Conservation (phyloP, 2,329 filamentous ascomycete genomes). For the Tolypocladium amazonense region DNA sequence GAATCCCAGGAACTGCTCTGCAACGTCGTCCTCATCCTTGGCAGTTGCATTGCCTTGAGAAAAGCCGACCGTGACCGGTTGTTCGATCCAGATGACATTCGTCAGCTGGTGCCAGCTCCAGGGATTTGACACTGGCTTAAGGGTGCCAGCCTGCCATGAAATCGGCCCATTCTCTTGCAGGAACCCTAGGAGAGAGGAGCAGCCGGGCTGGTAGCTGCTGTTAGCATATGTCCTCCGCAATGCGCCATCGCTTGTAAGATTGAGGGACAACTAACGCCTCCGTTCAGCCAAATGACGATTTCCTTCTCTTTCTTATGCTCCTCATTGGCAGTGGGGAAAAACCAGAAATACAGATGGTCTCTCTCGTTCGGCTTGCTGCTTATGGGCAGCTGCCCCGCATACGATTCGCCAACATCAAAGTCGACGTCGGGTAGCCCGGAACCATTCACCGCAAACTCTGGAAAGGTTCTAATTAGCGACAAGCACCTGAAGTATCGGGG, state of each 20-base stretch:
- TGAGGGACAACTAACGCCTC: slow-evolving; percentile 24
- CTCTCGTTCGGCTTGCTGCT: slow-evolving; percentile 34
- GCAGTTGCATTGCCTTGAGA: slow-evolving; percentile 54
- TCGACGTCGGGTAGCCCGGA: slow-evolving; percentile 50
- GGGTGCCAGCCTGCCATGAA: slow-evolving; percentile 60
- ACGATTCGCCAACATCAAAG: slow-evolving; percentile 52
- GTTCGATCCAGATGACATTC: slow-evolving; percentile 60
- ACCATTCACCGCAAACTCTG: slow-evolving; percentile 50
- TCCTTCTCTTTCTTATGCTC: slow-evolving; percentile 37
- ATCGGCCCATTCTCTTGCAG: slow-evolving; percentile 72
- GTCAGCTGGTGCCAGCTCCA: slow-evolving; percentile 50
- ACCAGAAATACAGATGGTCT: slow-evolving; percentile 54
- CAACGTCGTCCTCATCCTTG: slow-evolving; percentile 55
- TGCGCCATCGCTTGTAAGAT: background rate
- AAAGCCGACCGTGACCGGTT: slow-evolving; percentile 59
- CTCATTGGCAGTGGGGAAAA: slow-evolving; percentile 46
- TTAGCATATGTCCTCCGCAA: background rate
- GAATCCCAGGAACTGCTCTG: slow-evolving; percentile 64
- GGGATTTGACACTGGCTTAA: slow-evolving; percentile 50
- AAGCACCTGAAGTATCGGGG: background rate
- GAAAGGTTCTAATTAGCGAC: background rate
- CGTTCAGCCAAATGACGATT: slow-evolving; percentile 53
- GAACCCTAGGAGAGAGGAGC: slow-evolving; percentile 54
- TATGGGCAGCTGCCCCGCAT: slow-evolving; percentile 48
- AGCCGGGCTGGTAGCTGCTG: slow-evolving; percentile 28